Base-by-base conservation (phyloP, 495 filamentous ascomycete species). In the Parmelia sp. region DNA sequence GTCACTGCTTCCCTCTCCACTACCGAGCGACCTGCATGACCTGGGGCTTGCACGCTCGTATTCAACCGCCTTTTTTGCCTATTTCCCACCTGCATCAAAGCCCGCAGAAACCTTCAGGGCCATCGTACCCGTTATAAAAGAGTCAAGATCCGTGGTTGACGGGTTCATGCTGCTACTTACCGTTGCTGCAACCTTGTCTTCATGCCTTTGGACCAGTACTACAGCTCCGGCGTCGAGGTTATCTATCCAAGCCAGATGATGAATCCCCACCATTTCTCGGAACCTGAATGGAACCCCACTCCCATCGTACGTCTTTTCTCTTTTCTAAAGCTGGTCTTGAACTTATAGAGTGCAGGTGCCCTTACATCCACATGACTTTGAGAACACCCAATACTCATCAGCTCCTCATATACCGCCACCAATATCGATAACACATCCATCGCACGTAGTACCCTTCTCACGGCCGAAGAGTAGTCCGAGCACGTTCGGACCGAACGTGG, bases 401-500 rank as follows among this genome's bases (percentile, higher is more conserved):
- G 25, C 71, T 12, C 62, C 69, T 36, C 76, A 74, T 25, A 71
- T 72, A 56, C 70, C 73, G 23, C 78, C 80, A 33, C 70, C 71
- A 9, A 67, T 71, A 29, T 51, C 68, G 40, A 57, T 68, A 29
- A 60, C 61, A 12, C 53, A 65, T 71, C 77, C 21, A 72, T 78
- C 65, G 5, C 68, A 70, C 49, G 40, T 69, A 35, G 45, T 66
- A 27, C 61, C 65, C 0, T 61, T 67, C 27, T 33, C 74, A 74
- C 47, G 75, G 72, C 47, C 78, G 74, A 64, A 74, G 74, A 62
- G 80, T 78, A 64, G 80, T 75, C 14, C 78, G 76, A 67, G 80
- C 74, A 39, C 70, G 4, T 71, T 71, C 42, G 70, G 70, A 21
- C 70, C 70, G 29, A 71, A 71, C 49, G 70, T 68, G 47, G 70